A percentile compares a stretch with the other conserved stretches of the same genome.
Evolutionary conservation across 2,329 filamentous ascomycete species (phyloP).

Genomic region (Ceratocystis albifundus): DNA sequence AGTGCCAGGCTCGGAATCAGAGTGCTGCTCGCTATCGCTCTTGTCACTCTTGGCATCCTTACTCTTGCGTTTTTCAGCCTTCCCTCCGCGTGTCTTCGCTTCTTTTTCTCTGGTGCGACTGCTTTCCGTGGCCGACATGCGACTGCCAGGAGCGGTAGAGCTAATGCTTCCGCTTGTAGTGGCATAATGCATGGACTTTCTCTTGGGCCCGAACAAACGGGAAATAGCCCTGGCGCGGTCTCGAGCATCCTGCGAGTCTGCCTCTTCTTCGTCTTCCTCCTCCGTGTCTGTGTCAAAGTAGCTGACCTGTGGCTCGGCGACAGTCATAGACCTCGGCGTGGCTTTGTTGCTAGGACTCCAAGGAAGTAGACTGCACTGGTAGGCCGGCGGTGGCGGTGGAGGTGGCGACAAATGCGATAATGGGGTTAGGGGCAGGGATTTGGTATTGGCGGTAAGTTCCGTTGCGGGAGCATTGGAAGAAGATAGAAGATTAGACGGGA

Average conservation of each 20-base stretch:
- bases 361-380: constrained; percentile 11
- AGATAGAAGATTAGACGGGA: not conserved
- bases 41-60: not conserved
- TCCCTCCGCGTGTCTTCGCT: not conserved
- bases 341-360: constrained; percentile 9
- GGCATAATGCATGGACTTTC: constrained; percentile 7
- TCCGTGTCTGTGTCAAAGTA: constrained; percentile 20
- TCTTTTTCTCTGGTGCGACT: not conserved
- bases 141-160: not conserved
- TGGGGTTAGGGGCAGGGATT: not conserved
- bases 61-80: not conserved
- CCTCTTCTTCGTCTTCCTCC: constrained; percentile 13
- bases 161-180: not conserved
- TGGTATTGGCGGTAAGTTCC: not conserved
- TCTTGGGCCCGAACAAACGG: constrained; percentile 15
- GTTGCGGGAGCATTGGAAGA: not conserved
- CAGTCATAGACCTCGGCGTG: not conserved
- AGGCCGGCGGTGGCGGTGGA: constrained; percentile 3
- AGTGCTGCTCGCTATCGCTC: not conserved
- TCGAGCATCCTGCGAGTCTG: not conserved
- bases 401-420: not conserved
- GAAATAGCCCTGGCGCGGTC: constrained; percentile 16
- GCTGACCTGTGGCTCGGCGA: constrained; percentile 11
- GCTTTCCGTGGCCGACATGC: not conserved
- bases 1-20: not conserved